Evolutionary conservation across 352 stramenopile genomes (phyloP).

Genomic region (Phytopythium vexans): DNA sequence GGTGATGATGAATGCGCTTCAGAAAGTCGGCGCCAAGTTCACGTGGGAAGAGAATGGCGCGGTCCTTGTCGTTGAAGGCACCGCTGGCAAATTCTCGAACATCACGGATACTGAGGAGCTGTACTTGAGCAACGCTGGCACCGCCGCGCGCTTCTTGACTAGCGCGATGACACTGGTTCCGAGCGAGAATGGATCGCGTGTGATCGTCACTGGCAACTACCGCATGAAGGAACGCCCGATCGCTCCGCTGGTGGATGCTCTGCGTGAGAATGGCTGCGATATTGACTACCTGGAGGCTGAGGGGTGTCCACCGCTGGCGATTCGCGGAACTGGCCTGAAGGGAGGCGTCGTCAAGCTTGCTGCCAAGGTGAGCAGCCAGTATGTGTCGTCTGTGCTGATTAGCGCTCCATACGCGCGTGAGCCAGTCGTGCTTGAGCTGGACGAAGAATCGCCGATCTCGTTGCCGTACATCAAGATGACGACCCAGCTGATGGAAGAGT

Average conservation of each 20-base stretch:
- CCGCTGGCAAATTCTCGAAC: conserved; percentile 53
- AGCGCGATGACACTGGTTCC: conserved; percentile 82
- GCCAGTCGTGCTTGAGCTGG: conserved; percentile 87
- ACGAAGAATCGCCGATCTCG: conserved; percentile 95
- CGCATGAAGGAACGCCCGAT: conserved; percentile 98
- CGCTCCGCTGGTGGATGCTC: conserved; percentile 92
- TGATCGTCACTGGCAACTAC: conserved; percentile 91
- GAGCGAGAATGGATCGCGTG: conserved; percentile 12
- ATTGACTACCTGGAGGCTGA: conserved; percentile 64
- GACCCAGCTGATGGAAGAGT: conserved; percentile 96
- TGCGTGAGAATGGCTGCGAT: conserved; percentile 86
- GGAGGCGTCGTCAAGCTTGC: conserved; percentile 84
- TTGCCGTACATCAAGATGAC: conserved; percentile 95
- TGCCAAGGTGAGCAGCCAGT: conserved; percentile 94
- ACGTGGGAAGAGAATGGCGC: conserved; percentile 72
- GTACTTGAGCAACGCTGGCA: conserved; percentile 89
- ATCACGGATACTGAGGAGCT: conserved; percentile 56
- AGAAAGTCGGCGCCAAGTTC: conserved; percentile 87
- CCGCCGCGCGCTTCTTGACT: conserved; percentile 94
- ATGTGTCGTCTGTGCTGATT: conserved; percentile 96
- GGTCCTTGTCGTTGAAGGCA: conserved; percentile 76
- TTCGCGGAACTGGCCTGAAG: conserved; percentile 67
- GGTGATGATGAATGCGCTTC: conserved; percentile 97
- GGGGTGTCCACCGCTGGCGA: conserved; percentile 71
- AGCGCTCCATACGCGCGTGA: conserved; percentile 86